phyloP scores from a whole-genome alignment of 2,329 filamentous ascomycete genomes.

The Chrysoporthe puriensis region DNA sequence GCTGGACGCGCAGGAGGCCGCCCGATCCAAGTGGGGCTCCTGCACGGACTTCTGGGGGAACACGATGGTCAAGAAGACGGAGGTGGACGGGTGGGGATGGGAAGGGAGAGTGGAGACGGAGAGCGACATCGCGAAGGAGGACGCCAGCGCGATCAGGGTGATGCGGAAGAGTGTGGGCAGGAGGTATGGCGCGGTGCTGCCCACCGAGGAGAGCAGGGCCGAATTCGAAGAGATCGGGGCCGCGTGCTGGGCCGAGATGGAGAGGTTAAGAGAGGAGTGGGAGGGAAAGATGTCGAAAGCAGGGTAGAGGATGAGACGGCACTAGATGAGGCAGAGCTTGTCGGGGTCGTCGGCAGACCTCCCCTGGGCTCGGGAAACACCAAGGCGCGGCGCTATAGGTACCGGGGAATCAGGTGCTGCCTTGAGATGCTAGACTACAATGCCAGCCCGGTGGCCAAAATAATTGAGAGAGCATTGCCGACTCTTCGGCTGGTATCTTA shows the following conservation, averaged over 20 bases:
- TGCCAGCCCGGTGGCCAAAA: too few relatives aligned
- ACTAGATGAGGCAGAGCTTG: neutral
- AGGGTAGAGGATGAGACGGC: neutral
- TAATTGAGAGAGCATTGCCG: too few relatives aligned
- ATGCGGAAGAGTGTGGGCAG: slow-evolving; percentile 60
- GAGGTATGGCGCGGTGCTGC: slow-evolving; percentile 58
- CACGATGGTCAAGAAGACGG: slow-evolving; percentile 71
- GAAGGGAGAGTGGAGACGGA: slow-evolving; percentile 59
- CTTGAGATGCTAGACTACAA: too few relatives aligned
- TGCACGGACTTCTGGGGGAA: slow-evolving; percentile 62
- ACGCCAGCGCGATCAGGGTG: slow-evolving; percentile 46
- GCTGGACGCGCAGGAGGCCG: slow-evolving; percentile 58
- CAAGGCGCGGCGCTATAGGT: too few relatives aligned
- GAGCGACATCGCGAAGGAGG: slow-evolving; percentile 45
- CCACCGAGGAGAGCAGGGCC: slow-evolving; percentile 62
- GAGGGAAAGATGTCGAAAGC: slow-evolving; percentile 46
- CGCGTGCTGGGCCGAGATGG: slow-evolving; percentile 71
- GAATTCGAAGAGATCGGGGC: slow-evolving; percentile 66
- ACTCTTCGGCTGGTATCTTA: too few relatives aligned
- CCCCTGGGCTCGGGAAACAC: too few relatives aligned
- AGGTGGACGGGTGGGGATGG: slow-evolving; percentile 86
- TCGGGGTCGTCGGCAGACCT: neutral
- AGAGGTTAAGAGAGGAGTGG: slow-evolving; percentile 70
- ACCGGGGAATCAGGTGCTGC: too few relatives aligned
- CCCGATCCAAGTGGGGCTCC: slow-evolving; percentile 82